Percentiles rank a stretch among this genome's conserved stretches.
Conservation (phyloP, 2,329 filamentous ascomycete species). For the Elsinoe ampelina region DNA sequence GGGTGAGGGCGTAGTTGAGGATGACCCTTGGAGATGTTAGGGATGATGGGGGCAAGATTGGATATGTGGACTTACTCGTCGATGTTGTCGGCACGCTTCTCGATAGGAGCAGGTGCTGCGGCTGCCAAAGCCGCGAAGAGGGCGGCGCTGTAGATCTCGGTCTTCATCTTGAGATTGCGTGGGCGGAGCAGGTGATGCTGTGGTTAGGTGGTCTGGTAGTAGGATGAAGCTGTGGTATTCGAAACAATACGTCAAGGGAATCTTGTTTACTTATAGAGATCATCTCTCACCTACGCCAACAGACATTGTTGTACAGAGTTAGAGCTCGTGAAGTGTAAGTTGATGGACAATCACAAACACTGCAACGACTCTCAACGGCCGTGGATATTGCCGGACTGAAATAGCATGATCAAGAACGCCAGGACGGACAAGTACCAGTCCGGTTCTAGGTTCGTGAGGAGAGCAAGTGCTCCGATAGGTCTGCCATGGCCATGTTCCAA, state of each 20-base stretch:
- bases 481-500: not conserved
- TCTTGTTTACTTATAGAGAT: slow-evolving; percentile 1
- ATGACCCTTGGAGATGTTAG: slow-evolving; percentile 17
- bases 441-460: not conserved
- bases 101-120: slow-evolving; percentile 14
- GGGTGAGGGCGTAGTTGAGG: slow-evolving; percentile 37
- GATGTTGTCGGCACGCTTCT: slow-evolving; percentile 15
- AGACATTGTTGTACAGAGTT: not conserved
- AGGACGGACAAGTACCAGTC: not conserved
- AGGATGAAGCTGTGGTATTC: not conserved
- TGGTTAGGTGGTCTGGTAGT: not conserved
- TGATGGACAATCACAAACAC: slow-evolving; percentile 7
- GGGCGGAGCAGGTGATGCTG: not conserved
- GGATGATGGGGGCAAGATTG: not conserved
- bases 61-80: slow-evolving; percentile 10
- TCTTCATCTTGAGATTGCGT: slow-evolving; percentile 15
- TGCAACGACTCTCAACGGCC: not conserved
- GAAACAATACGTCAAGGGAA: not conserved
- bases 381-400: not conserved
- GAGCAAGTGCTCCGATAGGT: not conserved
- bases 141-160: slow-evolving; percentile 15
- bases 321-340: not conserved
- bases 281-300: not conserved
- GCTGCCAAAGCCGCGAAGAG: slow-evolving; percentile 13
- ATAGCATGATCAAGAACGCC: not conserved